These are phyloP conservation scores for Wickerhamomyces hampshirensis DNA, from an alignment of 805 yeast species.

Conservation along the genomic window DNA sequence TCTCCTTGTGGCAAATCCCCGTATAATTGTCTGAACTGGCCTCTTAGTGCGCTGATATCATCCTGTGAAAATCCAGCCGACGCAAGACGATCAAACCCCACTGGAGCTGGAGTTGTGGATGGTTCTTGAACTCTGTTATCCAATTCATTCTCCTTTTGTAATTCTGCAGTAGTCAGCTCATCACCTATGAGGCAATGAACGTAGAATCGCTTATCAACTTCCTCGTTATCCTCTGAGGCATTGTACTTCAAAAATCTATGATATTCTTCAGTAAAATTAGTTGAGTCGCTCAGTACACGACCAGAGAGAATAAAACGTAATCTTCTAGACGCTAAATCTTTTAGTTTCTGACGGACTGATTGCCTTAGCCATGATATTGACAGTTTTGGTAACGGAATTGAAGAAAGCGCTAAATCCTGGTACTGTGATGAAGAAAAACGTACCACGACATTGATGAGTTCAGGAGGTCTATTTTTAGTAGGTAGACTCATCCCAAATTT, in stretches of 20 bases:
- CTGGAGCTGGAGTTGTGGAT: constrained; percentile 60
- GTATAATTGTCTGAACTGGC: constrained; percentile 69
- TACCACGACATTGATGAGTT: constrained; percentile 25
- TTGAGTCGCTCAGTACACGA: constrained; percentile 51
- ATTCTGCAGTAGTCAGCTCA: constrained; percentile 46
- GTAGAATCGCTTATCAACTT: constrained; percentile 38
- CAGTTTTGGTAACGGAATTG: constrained; percentile 28
- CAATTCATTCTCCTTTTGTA: constrained; percentile 52
- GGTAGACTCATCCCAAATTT: not conserved
- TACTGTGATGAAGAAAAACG: constrained; percentile 42
- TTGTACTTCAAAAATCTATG: constrained; percentile 25
- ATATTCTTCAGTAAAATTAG: constrained; percentile 50
- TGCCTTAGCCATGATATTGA: constrained; percentile 36
- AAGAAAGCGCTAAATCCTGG: constrained; percentile 37
- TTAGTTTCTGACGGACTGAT: constrained; percentile 32
- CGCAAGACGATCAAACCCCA: constrained; percentile 81
- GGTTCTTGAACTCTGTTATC: constrained; percentile 48
- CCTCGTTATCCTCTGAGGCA: constrained; percentile 5
- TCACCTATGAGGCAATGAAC: constrained; percentile 81
- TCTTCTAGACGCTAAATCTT: constrained; percentile 35
- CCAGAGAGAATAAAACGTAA: constrained; percentile 69
- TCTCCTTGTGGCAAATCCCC: constrained; percentile 36
- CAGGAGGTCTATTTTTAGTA: not conserved
- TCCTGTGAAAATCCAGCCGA: constrained; percentile 79
- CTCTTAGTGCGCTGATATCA: constrained; percentile 66